phyloP scores from a whole-genome alignment of 1,284 basidiomycete species.

The Cryptococcus sp. region DNA sequence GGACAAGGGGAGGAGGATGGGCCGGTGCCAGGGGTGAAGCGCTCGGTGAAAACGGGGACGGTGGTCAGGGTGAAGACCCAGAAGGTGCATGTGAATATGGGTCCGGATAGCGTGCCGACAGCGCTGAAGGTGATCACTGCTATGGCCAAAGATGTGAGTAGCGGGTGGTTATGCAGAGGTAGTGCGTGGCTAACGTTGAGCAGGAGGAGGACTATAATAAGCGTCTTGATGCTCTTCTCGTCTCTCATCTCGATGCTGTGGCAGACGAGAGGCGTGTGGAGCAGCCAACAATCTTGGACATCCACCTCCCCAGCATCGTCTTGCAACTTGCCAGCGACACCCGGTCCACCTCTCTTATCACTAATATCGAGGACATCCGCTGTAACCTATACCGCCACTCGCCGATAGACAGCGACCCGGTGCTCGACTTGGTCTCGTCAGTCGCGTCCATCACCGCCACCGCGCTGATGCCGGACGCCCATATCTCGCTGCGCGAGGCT shows the following conservation, averaged over 20 bases:
- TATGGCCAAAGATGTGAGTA: background rate
- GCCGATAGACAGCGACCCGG: background rate
- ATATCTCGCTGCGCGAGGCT: conserved; percentile 4
- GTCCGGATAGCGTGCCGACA: background rate
- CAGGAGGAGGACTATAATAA: conserved; percentile 6
- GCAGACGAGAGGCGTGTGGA: conserved; percentile 2
- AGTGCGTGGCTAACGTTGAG: background rate
- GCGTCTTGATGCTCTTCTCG: conserved; percentile 18
- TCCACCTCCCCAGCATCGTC: conserved; percentile 2
- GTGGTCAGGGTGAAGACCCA: conserved; percentile 3
- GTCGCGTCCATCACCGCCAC: background rate
- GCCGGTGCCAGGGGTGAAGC: background rate
- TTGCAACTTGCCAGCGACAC: background rate
- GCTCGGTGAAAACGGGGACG: conserved; percentile 2
- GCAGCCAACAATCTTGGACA: conserved; percentile 7
- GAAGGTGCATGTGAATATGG: background rate
- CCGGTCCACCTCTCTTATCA: background rate
- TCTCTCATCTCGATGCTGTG: conserved; percentile 8
- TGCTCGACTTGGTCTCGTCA: conserved; percentile 1
- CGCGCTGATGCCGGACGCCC: background rate
- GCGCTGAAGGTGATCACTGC: background rate
- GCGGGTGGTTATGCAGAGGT: background rate
- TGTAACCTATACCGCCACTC: conserved; percentile 5
- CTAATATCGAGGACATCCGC: background rate
- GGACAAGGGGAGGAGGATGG: too few species aligned